phyloP scores from a whole-genome alignment of 2,329 filamentous ascomycete species.

The Seiridium unicorne region DNA sequence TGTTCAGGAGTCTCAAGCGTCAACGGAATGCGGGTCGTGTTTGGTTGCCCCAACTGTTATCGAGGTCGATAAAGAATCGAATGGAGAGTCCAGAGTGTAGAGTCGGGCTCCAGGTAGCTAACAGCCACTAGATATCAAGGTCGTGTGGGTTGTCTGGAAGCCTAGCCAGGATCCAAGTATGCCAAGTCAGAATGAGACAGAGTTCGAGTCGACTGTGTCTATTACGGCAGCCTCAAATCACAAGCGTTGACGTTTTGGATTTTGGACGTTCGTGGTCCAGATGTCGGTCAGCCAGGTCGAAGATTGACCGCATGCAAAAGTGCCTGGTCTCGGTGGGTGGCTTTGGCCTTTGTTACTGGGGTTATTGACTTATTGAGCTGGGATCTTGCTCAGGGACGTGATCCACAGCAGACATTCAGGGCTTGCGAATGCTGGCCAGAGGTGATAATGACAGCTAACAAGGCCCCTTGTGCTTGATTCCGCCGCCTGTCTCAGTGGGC shows the following conservation, averaged over 20 bases:
- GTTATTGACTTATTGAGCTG: background rate
- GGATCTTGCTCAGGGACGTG: background rate
- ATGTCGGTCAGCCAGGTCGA: background rate
- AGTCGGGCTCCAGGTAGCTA: background rate
- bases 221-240: background rate
- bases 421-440: background rate
- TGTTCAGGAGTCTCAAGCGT: constrained; percentile 7
- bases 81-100: background rate
- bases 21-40: constrained; percentile 9
- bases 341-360: background rate
- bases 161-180: too few species aligned
- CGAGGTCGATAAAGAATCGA: constrained; percentile 8
- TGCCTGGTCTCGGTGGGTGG: background rate
- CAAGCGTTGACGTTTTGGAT: background rate
- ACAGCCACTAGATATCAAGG: too few species aligned
- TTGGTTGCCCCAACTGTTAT: constrained; percentile 7
- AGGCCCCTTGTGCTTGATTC: background rate
- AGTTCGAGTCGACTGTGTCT: background rate
- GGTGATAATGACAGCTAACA: constrained; percentile 2
- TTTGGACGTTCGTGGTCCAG: background rate
- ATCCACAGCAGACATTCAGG: background rate
- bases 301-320: background rate
- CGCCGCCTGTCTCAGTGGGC: too few species aligned
- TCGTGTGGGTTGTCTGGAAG: too few species aligned
- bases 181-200: too few species aligned